Base-by-base conservation (phyloP, 2,329 filamentous ascomycete genomes). In the Pseudohalonectria lignicola region DNA sequence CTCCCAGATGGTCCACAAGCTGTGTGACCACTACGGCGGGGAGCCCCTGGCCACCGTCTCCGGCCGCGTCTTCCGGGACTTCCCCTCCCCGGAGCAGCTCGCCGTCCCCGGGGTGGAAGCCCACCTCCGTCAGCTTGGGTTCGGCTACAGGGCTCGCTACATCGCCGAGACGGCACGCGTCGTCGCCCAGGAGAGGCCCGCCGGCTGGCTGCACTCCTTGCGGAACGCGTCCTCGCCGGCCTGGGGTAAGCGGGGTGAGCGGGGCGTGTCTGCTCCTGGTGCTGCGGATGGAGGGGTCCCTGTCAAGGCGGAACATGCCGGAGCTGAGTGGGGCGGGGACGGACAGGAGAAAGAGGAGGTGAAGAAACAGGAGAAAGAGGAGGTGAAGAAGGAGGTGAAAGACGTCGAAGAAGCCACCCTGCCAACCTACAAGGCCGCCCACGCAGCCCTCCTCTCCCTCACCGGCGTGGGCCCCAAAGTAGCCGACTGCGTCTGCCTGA, bases 391-490 rank as follows among this genome's bases (percentile, higher is more conserved):
- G 2, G 30, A 36, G 28, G 15, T 15, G 13, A 21, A 18, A 12
- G 16, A 37, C 57, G 69, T 38, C 58, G 69, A 50, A 62, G 70
- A 37, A 59, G 74, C 45, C n/a, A 53, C 55, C 18, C 55, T 77
- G 4, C 36, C 36, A 11, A 26, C 16, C 30, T 96, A 93, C 57
- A 78, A 77, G 32, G 66, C 73, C 36, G 90, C 92, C 0, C 92
- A 95, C 51, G 79, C 85, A 42, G 74, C 83, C 47, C 68, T 98
- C 2, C 67, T 96, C 1, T 63, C 71, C 5, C 68, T 98, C 17
- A 78, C 87, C 41, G 92, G 92, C 1, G 93, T 98, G 5, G 92
- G 92, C 0, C 92, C 93, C 1, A 98, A 98, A 57, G 92, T 98
- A 1, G 84, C 92, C 5, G 93, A 98, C 56, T 98, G 93, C 53